Evolutionary conservation across 2,329 filamentous ascomycete species (phyloP).

Genomic region (Fusarium drepaniforme): DNA sequence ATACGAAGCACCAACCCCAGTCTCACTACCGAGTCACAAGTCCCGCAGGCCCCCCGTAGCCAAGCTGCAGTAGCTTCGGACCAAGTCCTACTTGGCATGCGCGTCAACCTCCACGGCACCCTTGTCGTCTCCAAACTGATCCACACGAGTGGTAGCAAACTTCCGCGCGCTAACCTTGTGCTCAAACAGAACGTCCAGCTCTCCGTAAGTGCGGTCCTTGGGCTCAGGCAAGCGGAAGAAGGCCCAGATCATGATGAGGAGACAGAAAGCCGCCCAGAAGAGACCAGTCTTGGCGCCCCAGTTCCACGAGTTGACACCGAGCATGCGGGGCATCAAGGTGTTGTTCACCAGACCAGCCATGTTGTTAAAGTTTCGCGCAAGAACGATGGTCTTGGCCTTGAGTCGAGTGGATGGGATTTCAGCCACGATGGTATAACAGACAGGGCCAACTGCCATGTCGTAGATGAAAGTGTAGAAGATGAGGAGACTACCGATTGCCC

Average conservation of each 20-base stretch:
- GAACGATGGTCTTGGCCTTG: conserved; percentile 59
- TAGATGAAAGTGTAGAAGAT: conserved; percentile 58
- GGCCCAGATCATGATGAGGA: conserved; percentile 61
- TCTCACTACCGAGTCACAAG: background rate
- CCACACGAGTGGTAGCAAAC: conserved; percentile 46
- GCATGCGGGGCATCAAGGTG: conserved; percentile 58
- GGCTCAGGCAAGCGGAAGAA: conserved; percentile 67
- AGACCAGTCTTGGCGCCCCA: conserved; percentile 62
- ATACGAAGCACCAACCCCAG: background rate
- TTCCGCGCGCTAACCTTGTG: conserved; percentile 55
- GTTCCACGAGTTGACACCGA: conserved; percentile 58
- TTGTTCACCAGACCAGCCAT: conserved; percentile 60
- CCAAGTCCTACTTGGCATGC: background rate
- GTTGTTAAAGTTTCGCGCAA: conserved; percentile 62
- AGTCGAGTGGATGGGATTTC: conserved; percentile 60
- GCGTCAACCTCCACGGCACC: conserved; percentile 33
- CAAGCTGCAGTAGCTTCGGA: background rate
- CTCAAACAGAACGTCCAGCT: conserved; percentile 68
- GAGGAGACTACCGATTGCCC: conserved; percentile 60
- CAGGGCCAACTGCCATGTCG: conserved; percentile 56
- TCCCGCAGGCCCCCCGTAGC: background rate
- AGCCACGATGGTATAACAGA: conserved; percentile 86
- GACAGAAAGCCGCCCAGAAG: conserved; percentile 55
- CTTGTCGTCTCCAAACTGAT: conserved; percentile 32
- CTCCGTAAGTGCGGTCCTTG: conserved; percentile 63